Base-by-base conservation (phyloP, 2,329 filamentous ascomycete species). In the Lecanicillium sp. region DNA sequence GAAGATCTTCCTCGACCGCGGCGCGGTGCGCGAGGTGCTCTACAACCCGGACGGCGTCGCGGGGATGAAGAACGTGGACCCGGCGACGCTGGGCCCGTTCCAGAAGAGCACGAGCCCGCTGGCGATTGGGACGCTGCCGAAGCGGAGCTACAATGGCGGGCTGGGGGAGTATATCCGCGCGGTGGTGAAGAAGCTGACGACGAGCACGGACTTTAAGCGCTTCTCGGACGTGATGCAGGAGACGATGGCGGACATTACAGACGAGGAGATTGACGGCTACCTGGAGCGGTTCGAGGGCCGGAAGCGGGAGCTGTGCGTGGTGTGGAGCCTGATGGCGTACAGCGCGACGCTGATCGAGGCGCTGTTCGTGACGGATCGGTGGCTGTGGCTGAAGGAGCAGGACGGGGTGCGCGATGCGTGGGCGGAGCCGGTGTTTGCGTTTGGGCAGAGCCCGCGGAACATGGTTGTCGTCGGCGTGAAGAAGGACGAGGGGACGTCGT, bases 241-340 rank as follows among this genome's bases (percentile, higher is more conserved):
- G 45, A 84, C 81, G 57, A 81, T 95, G 75, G 73, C 67, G 1
- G 69, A 66, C 15, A 73, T 96, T 52, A 86, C 81, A 0, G 87
- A 94, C 56, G 83, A 84, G 32, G 84, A 90, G 54, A 84, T 97
- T 40, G 71, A 75, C 9, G 65, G 57, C 12, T 98, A 97, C 62
- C 84, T 87, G 59, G 59, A 62, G 9, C 62, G 67, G 35, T 96
- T 85, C 65, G 63, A 64, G 24, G 73, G 74, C 32, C 74, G 84
- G 47, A 88, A 86, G 69, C 86, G 89, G 57, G 86, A 96, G 60
- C 69, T 98, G 32, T 89, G 86, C 60, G 77, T 94, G 7, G 80
- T 94, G 51, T 98, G 93, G 93, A 89, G 81, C 56, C 65, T 98
- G 58, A 98, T 98, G 91, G 90, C 93, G 1, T 96, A 95, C 59